phyloP scores from a whole-genome alignment of 306 rosid genomes.

The Corylus avellana region DNA sequence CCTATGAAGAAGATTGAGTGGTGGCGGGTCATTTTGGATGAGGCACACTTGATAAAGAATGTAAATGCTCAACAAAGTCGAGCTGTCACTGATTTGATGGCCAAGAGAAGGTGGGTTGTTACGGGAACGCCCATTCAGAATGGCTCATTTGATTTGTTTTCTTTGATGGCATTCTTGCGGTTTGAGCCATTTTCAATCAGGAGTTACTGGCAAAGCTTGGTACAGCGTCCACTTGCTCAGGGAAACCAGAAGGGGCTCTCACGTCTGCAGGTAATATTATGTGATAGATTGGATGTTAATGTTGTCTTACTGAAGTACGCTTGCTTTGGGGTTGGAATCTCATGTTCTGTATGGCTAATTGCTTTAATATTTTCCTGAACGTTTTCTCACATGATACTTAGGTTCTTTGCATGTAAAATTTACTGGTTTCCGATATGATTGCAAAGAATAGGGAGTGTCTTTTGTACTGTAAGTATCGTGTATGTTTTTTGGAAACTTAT shows the following conservation, averaged over 20 bases:
- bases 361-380: not conserved
- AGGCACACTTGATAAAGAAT: constrained; percentile 78
- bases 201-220: constrained; percentile 65
- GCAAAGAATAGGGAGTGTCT: constrained; percentile 6
- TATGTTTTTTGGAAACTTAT: not conserved
- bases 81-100: constrained; percentile 50
- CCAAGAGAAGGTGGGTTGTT: constrained; percentile 75
- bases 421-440: not conserved
- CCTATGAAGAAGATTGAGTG: constrained; percentile 53
- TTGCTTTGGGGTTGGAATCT: not conserved
- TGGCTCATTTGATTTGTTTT: constrained; percentile 69
- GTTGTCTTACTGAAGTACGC: not conserved
- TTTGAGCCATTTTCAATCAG: constrained; percentile 75
- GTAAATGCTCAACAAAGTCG: constrained; percentile 49
- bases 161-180: constrained; percentile 72
- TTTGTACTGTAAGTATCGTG: not conserved
- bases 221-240: constrained; percentile 68
- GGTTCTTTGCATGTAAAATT: not conserved
- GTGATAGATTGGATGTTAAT: not conserved
- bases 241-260: constrained; percentile 45
- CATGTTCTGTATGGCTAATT: not conserved
- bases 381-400: not conserved
- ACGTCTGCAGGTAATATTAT: constrained; percentile 70
- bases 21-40: constrained; percentile 82
- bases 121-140: constrained; percentile 82